Conservation (phyloP, 2,329 filamentous ascomycete species). For the Xylariaceae sp. region DNA sequence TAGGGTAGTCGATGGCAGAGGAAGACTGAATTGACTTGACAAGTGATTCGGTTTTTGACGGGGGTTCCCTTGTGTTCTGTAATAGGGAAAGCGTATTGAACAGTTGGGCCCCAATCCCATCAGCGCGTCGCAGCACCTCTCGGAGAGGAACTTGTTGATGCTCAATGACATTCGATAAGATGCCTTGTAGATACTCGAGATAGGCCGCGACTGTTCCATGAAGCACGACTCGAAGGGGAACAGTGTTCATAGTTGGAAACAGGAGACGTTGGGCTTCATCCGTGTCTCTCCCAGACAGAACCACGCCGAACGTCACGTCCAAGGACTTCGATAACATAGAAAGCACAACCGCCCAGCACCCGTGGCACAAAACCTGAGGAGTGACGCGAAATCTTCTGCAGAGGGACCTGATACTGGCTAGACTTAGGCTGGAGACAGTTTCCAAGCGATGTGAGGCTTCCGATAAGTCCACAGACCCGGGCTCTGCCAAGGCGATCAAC, state of each 20-base stretch:
- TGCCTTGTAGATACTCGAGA: constrained; percentile 69
- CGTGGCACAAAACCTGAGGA: constrained; percentile 70
- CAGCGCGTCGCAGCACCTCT: constrained; percentile 54
- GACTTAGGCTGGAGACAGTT: constrained; percentile 35
- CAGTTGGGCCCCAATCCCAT: constrained; percentile 24
- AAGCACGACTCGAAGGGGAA: constrained; percentile 67
- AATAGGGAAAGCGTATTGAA: constrained; percentile 57
- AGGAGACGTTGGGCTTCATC: constrained; percentile 63
- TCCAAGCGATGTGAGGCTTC: constrained; percentile 38
- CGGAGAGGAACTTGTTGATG: constrained; percentile 76
- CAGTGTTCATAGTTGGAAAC: constrained; percentile 92
- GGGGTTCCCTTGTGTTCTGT: constrained; percentile 33
- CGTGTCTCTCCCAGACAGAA: constrained; percentile 79
- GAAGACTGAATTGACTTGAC: constrained; percentile 60
- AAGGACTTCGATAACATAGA: constrained; percentile 59
- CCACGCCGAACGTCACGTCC: constrained; percentile 77
- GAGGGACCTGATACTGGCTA: constrained; percentile 46
- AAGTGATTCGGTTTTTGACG: constrained; percentile 29
- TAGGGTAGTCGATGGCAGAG: constrained; percentile 72
- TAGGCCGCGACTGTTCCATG: constrained; percentile 64
- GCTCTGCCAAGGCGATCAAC: constrained; percentile 17
- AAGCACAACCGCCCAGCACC: constrained; percentile 69
- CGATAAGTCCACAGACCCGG: constrained; percentile 4
- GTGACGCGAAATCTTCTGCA: constrained; percentile 67
- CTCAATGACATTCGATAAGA: constrained; percentile 59